Base-by-base conservation (phyloP, 2,329 filamentous ascomycete genomes). In the Ophiostoma australiae region DNA sequence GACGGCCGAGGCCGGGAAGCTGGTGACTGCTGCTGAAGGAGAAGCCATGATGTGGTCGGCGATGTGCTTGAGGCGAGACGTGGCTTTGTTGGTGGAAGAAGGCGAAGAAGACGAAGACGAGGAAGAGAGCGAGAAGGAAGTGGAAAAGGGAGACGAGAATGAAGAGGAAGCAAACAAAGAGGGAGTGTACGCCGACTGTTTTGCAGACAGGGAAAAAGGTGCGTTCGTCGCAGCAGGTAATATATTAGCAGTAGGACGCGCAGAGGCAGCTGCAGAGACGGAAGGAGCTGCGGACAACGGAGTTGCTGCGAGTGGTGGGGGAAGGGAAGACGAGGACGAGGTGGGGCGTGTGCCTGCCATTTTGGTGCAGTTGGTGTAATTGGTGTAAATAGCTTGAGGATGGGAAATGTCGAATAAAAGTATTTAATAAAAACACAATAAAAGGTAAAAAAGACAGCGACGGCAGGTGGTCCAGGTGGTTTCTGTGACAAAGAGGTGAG, bases 1-100 rank as follows among this genome's bases (percentile, higher is more conserved):
- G 72, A 97, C 92, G 75, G 86, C 83, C 78, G 91, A 87, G 77
- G 90, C 86, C 73, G 89, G 87, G 83, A 97, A 97, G 78, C 86
- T 88, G 76, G 91, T 90, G 71, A 84, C 79, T 77, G 81, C 79
- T 23, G 20, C 33, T 37, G 63, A n/a, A 27, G 72, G 69, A 15
- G 74, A 70, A 35, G 73, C 69, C 86, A 95, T 90, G 81, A 95
- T 90, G 81, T 95, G 92, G 78, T 83, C 84, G 76, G 86, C 84
- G 76, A 93, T 86, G 77, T 83, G 89, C 76, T 85, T 83, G 72
- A 90, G 81, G 80, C 87, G 82, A 76, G 80, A 81, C 75, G 78
- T 77, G 0, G 71, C 31, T 48, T 72, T 48, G 17, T 72, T 71
- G 37, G 72, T 68, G 5, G 70, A 3, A 0, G 67, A 35, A 0